phyloP scores from a whole-genome alignment of 2,329 filamentous ascomycete genomes.

The Xylariaceae sp. region DNA sequence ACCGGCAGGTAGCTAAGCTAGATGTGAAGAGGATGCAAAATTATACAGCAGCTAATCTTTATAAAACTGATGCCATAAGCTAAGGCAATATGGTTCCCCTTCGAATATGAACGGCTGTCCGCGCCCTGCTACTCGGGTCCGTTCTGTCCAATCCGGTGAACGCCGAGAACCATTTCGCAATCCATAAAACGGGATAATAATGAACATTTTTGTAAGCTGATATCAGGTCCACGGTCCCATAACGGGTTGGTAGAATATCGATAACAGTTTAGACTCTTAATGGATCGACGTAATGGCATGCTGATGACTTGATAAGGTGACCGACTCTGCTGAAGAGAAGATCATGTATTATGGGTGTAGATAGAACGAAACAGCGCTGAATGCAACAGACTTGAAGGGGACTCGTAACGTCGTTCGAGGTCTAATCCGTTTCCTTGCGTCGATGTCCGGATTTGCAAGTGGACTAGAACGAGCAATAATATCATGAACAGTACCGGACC shows the following conservation, averaged over 20 bases:
- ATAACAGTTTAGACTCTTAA: conserved; percentile 1
- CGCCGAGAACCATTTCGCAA: conserved; percentile 26
- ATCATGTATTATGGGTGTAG: conserved; percentile 15
- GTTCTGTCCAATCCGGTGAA: conserved; percentile 32
- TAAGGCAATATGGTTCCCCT: conserved; percentile 11
- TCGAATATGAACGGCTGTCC: conserved; percentile 20
- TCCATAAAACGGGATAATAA: conserved; percentile 15
- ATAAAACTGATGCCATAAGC: conserved; percentile 10
- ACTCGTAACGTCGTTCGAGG: conserved; percentile 31
- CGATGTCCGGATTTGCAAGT: conserved; percentile 7
- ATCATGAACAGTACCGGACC: conserved; percentile 16
- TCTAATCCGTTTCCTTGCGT: conserved; percentile 20
- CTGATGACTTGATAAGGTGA: conserved; percentile 10
- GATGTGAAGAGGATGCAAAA: conserved; percentile 9
- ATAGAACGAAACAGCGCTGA: conserved; percentile 27
- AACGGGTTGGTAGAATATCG: conserved; percentile 4
- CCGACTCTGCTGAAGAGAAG: conserved; percentile 19
- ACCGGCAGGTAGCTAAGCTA: conserved; percentile 5
- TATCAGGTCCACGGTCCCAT: conserved; percentile 2
- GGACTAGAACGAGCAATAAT: conserved; percentile 8
- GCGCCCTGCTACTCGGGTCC: conserved; percentile 29
- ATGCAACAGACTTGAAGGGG: conserved; percentile 18
- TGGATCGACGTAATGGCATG: conserved; percentile 4
- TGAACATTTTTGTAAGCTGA: conserved; percentile 14
- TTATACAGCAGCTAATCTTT: conserved; percentile 30